Evolutionary conservation across 2,329 filamentous ascomycete species (phyloP).

Genomic region (Cylindrodendrum hubeiense): DNA sequence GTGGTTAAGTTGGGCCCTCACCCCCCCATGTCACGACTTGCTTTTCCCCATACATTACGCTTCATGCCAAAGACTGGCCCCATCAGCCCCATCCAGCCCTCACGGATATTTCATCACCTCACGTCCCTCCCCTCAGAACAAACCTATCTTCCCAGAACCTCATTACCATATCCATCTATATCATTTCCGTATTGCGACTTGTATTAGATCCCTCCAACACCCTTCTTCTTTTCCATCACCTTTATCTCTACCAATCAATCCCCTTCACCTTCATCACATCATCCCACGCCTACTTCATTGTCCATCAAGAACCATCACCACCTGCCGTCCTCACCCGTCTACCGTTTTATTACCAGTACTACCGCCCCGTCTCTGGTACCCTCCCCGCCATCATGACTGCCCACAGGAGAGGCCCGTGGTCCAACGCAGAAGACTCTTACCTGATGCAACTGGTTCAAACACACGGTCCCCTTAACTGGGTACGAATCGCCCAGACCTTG

Average conservation of each 20-base stretch:
- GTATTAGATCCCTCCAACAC: neutral
- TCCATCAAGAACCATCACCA: neutral
- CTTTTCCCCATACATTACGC: conserved; percentile 45
- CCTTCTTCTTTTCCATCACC: conserved; percentile 6
- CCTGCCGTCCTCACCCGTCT: neutral
- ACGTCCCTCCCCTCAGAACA: conserved; percentile 34
- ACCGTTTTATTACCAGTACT: neutral
- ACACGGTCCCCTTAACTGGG: conserved; percentile 89
- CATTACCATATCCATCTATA: conserved; percentile 15
- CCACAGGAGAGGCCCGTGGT: conserved; percentile 80
- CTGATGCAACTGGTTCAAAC: conserved; percentile 78
- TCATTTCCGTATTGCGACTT: neutral
- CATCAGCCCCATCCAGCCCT: conserved; percentile 36
- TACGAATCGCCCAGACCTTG: conserved; percentile 82
- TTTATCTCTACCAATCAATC: neutral
- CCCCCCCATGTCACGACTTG: conserved; percentile 31
- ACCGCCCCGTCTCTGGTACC: neutral
- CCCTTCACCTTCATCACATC: neutral
- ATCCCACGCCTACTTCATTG: neutral
- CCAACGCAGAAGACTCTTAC: conserved; percentile 78
- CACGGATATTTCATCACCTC: conserved; percentile 44
- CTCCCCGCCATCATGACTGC: conserved; percentile 30
- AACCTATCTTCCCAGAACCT: conserved; percentile 15
- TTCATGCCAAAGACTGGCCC: conserved; percentile 38
- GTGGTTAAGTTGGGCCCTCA: conserved; percentile 26